Conservation (phyloP, 805 yeast species). For the Martiniozyma abietophila region DNA sequence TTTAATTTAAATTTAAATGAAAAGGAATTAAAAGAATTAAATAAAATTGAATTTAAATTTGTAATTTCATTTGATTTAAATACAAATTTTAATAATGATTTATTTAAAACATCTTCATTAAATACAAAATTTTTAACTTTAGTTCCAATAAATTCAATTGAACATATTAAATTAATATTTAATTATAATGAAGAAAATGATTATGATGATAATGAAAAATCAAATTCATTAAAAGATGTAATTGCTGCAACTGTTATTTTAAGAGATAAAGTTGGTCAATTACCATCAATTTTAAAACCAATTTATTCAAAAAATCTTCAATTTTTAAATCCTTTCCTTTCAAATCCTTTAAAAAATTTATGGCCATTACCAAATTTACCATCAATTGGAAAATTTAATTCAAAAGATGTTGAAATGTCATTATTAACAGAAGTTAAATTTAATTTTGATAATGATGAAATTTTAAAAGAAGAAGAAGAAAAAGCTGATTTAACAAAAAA, state of each 20-base stretch:
- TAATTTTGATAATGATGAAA: constrained; percentile 43
- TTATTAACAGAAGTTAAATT: constrained; percentile 65
- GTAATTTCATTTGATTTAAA: constrained; percentile 27
- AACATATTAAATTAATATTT: constrained; percentile 48
- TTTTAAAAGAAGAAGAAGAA: constrained; percentile 26
- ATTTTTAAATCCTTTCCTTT: constrained; percentile 54
- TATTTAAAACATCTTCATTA: constrained; percentile 8
- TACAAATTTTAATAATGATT: constrained; percentile 18
- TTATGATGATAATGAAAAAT: constrained; percentile 19
- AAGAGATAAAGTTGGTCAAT: constrained; percentile 69
- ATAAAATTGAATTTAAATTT: constrained; percentile 16
- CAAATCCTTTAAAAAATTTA: constrained; percentile 23
- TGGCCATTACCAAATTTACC: constrained; percentile 83
- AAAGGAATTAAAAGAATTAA: background rate
- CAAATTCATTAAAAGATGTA: constrained; percentile 56
- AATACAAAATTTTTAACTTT: constrained; percentile 44
- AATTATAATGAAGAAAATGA: constrained; percentile 15
- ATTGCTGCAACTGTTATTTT: constrained; percentile 78
- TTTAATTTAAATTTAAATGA: constrained; percentile 7
- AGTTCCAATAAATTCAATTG: constrained; percentile 72
- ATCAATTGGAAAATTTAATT: constrained; percentile 48
- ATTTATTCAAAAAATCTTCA: constrained; percentile 58
- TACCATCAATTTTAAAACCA: constrained; percentile 75
- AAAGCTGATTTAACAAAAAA: constrained; percentile 10
- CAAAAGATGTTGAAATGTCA: constrained; percentile 74